Evolutionary conservation across 1,284 basidiomycete genomes (phyloP).

Genomic region (Gomphus sp.): DNA sequence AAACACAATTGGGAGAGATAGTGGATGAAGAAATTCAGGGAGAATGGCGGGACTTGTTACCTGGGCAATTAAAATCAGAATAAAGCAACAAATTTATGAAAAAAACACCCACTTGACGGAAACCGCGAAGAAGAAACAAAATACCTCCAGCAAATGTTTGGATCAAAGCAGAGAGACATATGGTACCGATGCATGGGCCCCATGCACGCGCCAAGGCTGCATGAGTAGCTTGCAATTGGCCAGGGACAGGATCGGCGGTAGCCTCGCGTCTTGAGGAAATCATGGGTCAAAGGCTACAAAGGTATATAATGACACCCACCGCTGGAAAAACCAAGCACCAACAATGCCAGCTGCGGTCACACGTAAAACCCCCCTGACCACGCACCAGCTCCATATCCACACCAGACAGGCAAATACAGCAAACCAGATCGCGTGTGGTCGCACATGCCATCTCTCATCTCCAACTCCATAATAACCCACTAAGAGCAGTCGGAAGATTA

Average conservation of each 20-base stretch:
- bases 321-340: conserved; percentile 88
- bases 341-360: conserved; percentile 78
- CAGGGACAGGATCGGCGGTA: conserved; percentile 44
- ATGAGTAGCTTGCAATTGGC: conserved; percentile 52
- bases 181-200: conserved; percentile 73
- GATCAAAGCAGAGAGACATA: conserved; percentile 69
- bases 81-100: conserved; percentile 29
- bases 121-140: conserved; percentile 38
- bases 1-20: conserved; percentile 31
- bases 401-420: conserved; percentile 58
- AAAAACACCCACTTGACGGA: conserved; percentile 32
- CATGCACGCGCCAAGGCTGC: conserved; percentile 73
- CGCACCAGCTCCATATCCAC: conserved; percentile 90
- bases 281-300: conserved; percentile 24
- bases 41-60: conserved; percentile 35
- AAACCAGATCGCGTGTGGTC: conserved; percentile 77
- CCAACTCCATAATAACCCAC: conserved; percentile 51
- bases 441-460: conserved; percentile 65
- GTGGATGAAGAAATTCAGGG: conserved; percentile 29
- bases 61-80: conserved; percentile 1
- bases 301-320: conserved; percentile 36
- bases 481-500: conserved; percentile 75
- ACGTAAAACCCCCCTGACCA: conserved; percentile 73
- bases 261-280: conserved; percentile 24
- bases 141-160: conserved; percentile 53